Percentiles rank a stretch among this genome's conserved stretches.
Conservation (phyloP, 805 yeast species). For the Starmerella floricola region DNA sequence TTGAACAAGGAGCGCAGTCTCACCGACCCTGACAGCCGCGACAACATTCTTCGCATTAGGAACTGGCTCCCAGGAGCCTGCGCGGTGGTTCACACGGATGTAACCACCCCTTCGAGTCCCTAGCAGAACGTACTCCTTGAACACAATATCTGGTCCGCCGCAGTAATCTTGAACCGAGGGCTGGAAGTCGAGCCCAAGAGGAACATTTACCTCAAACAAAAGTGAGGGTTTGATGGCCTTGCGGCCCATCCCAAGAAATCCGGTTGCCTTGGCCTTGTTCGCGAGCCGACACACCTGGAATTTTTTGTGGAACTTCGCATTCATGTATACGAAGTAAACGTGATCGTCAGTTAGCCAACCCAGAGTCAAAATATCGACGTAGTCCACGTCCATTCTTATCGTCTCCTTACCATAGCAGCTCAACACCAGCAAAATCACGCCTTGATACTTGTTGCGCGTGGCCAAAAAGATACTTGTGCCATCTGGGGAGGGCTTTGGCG, state of each 20-base stretch:
- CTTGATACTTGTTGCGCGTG: constrained; percentile 7
- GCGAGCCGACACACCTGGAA: constrained; percentile 14
- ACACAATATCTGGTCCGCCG: constrained; percentile 14
- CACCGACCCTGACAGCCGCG: constrained; percentile 10
- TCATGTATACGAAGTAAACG: constrained; percentile 18
- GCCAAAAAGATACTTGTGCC: constrained; percentile 17
- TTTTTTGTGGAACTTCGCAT: constrained; percentile 18
- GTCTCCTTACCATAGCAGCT: constrained; percentile 17
- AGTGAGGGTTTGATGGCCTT: constrained; percentile 6
- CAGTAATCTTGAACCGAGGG: constrained; percentile 6
- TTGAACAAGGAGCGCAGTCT: constrained; percentile 9
- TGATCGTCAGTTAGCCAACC: constrained; percentile 18
- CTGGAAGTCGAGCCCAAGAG: constrained; percentile 11
- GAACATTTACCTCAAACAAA: constrained; percentile 6
- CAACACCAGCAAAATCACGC: constrained; percentile 8
- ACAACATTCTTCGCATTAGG: constrained; percentile 12
- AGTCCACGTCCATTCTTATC: constrained; percentile 13
- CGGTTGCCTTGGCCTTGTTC: constrained; percentile 9
- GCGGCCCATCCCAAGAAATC: constrained; percentile 17
- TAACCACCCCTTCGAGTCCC: constrained; percentile 13
- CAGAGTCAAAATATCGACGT: constrained; percentile 14
- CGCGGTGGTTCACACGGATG: constrained; percentile 13
- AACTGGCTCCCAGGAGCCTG: constrained; percentile 15
- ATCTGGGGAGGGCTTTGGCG: constrained; percentile 16
- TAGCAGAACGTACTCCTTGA: constrained; percentile 15